A percentile compares a stretch with the other conserved stretches of the same genome.
Evolutionary conservation across 495 filamentous ascomycete genomes (phyloP).

Genomic region (Aspergillus taichungensis): DNA sequence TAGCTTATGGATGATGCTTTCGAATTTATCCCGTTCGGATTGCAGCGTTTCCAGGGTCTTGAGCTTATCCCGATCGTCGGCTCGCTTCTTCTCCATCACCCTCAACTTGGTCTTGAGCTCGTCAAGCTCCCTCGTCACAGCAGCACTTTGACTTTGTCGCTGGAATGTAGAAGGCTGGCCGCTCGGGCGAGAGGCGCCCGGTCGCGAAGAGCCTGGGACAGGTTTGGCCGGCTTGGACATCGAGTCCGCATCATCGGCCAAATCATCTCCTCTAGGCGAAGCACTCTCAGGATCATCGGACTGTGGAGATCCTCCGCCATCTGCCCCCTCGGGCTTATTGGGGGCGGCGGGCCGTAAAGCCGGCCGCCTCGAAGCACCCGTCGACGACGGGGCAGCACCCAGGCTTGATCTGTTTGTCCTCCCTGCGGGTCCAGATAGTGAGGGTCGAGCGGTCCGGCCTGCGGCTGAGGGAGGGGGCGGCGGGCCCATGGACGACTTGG

Average conservation of each 20-base stretch:
- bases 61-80: slow-evolving; percentile 81
- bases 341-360: slow-evolving; percentile 25
- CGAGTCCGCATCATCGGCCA: slow-evolving; percentile 11
- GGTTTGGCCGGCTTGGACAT: slow-evolving; percentile 12
- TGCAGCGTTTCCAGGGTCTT: slow-evolving; percentile 70
- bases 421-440: slow-evolving; percentile 26
- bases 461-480: slow-evolving; percentile 32
- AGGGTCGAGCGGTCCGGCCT: slow-evolving; percentile 29
- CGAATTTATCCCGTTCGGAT: slow-evolving; percentile 75
- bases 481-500: slow-evolving; percentile 62
- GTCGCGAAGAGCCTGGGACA: slow-evolving; percentile 25
- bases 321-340: slow-evolving; percentile 23
- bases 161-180: slow-evolving; percentile 18
- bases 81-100: slow-evolving; percentile 70
- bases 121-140: slow-evolving; percentile 58
- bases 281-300: slow-evolving; percentile 27
- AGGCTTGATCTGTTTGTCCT: slow-evolving; percentile 28
- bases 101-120: slow-evolving; percentile 71
- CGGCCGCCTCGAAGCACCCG: slow-evolving; percentile 29
- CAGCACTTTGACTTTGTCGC: slow-evolving; percentile 25
- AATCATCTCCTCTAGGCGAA: slow-evolving; percentile 17
- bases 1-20: slow-evolving; percentile 83
- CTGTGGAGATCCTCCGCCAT: slow-evolving; percentile 16
- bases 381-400: slow-evolving; percentile 14
- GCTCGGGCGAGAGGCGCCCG: slow-evolving; percentile 16